Conservation (phyloP, 2,329 filamentous ascomycete genomes). For the Aspergillus sp. region DNA sequence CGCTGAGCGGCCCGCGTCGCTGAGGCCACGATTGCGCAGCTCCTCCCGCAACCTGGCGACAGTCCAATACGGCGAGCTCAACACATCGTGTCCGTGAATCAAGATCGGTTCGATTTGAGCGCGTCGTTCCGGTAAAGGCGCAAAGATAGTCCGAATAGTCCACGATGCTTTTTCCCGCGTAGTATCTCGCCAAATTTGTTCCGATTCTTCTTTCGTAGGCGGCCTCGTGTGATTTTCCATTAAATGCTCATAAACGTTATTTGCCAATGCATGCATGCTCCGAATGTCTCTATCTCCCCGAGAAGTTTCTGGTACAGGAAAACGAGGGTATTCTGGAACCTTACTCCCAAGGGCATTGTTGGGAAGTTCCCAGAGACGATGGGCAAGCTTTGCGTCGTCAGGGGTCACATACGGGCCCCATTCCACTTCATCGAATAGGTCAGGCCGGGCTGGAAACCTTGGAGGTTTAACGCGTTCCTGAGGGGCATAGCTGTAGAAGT, state of each 20-base stretch:
- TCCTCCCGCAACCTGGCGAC: slow-evolving; percentile 8
- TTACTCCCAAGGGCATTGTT: slow-evolving; percentile 13
- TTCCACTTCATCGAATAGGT: slow-evolving; percentile 19
- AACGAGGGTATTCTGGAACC: neutral
- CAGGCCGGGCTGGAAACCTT: slow-evolving; percentile 17
- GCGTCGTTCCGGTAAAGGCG: neutral
- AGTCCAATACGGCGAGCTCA: slow-evolving; percentile 11
- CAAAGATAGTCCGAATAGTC: slow-evolving; percentile 13
- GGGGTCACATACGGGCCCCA: slow-evolving; percentile 17
- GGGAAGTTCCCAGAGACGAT: slow-evolving; percentile 20
- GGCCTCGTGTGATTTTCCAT: slow-evolving; percentile 16
- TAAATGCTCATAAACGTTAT: slow-evolving; percentile 27
- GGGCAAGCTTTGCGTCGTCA: slow-evolving; percentile 19
- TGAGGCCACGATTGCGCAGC: slow-evolving; percentile 10
- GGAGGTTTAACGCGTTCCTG: slow-evolving; percentile 5
- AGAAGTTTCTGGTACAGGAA: too few relatives aligned
- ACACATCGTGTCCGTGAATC: slow-evolving; percentile 9
- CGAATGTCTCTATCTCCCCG: neutral
- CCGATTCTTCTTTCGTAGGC: slow-evolving; percentile 7
- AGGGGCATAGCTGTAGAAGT: neutral
- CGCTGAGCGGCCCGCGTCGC: slow-evolving; percentile 3
- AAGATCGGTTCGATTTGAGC: neutral
- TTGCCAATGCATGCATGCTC: slow-evolving; percentile 15
- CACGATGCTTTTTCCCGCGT: slow-evolving; percentile 6
- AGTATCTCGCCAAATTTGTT: slow-evolving; percentile 4